Base-by-base conservation (phyloP, 2,329 filamentous ascomycete species). In the Fusarium oligoseptatum region DNA sequence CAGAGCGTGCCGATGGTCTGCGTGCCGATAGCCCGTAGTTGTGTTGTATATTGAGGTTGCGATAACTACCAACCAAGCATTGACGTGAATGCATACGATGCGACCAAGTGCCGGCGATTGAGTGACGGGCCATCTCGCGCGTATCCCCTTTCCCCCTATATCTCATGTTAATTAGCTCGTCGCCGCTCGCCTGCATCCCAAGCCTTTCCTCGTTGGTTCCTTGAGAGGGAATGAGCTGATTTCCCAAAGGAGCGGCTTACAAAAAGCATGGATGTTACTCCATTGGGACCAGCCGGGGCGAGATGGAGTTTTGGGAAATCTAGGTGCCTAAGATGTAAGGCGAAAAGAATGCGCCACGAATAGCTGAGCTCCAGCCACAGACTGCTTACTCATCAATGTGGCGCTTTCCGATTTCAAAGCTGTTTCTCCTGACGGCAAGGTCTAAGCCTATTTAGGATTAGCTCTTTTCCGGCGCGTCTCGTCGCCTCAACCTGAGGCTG, bases 401-500 rank as follows among this genome's bases (percentile, higher is more conserved):
- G 71, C 66, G 32, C 50, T 22, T n/a, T 12, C 20, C 34, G 55
- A 56, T 58, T 66, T 70, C 57, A 57, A 64, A 60, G 39, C 62
- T 39, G 4, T 48, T 10, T 12, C 6, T 6, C 0, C 3, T 6
- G 43, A 48, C 24, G 0, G 0, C 0, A 15, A 36, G 7, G n/a
- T 1, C 75, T 76, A 76, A 22, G 4, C 68, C 45, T 3, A 1
- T 41, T 32, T 0, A 6, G 8, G 34, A 7, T 7, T 77, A 77
- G 70, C 27, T 2, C 22, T 41, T 14, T 55, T 6, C 55, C 45
- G 67, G 74, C 77, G 77, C 77, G 74, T 79, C 75, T 74, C 64
- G 67, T 72, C 67, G 74, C 70, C 67, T 74, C 57, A 72, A 75
- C 72, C 72, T 73, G 58, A 74, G 74, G 71, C 75, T 78, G 64